Conservation (phyloP, 306 rosid species). For the Amphicarpaea edgeworthii region DNA sequence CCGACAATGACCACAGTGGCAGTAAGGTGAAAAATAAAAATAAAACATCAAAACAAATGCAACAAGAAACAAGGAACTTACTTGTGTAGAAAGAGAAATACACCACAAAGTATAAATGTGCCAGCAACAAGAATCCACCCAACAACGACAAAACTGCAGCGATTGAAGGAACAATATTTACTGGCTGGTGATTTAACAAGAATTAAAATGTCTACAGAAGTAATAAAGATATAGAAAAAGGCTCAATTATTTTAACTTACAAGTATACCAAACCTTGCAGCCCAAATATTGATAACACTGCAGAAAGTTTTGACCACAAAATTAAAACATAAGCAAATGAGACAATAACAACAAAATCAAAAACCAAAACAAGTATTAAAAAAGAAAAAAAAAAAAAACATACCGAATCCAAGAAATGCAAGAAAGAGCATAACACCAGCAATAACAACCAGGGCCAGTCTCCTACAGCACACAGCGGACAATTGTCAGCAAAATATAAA, state of each 20-base stretch:
- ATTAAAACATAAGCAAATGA: slow-evolving; percentile 25
- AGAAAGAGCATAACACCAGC: slow-evolving; percentile 85
- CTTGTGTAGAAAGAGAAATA: slow-evolving; percentile 83
- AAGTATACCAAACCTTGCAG: slow-evolving; percentile 76
- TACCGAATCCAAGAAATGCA: slow-evolving; percentile 83
- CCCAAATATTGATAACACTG: slow-evolving; percentile 87
- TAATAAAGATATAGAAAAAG: background rate
- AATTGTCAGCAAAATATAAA: slow-evolving; percentile 1
- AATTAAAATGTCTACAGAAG: slow-evolving; percentile 6
- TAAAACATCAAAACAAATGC: slow-evolving; percentile 8
- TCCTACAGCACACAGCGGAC: slow-evolving; percentile 55
- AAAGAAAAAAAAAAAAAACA: slow-evolving; percentile 41
- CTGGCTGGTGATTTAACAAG: slow-evolving; percentile 7
- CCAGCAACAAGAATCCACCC: slow-evolving; percentile 82
- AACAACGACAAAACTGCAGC: slow-evolving; percentile 62
- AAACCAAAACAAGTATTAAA: background rate
- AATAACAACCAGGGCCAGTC: slow-evolving; percentile 71
- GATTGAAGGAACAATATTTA: slow-evolving; percentile 35
- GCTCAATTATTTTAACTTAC: slow-evolving; percentile 60
- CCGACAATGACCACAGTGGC: slow-evolving; percentile 4
- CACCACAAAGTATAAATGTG: slow-evolving; percentile 76
- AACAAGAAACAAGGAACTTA: slow-evolving; percentile 47
- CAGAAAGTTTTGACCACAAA: slow-evolving; percentile 35
- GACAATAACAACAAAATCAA: slow-evolving; percentile 9
- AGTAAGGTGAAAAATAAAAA: slow-evolving; percentile 22